phyloP scores from a whole-genome alignment of 257 asterid genomes.

The Lycium ferocissimum region DNA sequence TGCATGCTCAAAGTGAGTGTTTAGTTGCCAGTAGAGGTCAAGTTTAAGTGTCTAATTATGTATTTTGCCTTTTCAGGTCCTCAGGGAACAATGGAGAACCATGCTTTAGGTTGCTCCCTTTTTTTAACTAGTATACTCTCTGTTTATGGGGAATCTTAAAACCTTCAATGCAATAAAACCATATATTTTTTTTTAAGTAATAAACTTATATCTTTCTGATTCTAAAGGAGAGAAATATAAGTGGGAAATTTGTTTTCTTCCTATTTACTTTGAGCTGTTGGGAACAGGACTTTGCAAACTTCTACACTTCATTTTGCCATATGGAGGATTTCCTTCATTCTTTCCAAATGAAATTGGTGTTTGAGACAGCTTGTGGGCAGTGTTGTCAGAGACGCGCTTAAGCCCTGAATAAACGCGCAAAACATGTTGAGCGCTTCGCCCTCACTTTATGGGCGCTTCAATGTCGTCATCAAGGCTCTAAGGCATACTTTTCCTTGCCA shows the following conservation, averaged over 20 bases:
- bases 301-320: constrained; percentile 9
- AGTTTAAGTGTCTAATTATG: no score
- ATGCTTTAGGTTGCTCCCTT: background rate
- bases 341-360: background rate
- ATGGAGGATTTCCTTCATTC: background rate
- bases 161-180: constrained; percentile 4
- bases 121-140: background rate
- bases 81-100: constrained; percentile 19
- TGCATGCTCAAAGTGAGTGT: no score
- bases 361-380: no score
- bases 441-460: no score
- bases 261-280: background rate
- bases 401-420: no score
- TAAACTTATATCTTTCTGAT: background rate
- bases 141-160: background rate
- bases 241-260: constrained; percentile 15
- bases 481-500: no score
- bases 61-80: no score
- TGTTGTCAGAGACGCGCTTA: no score
- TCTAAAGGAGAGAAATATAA: background rate
- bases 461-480: no score
- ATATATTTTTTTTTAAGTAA: background rate
- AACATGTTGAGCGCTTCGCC: no score
- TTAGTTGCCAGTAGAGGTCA: no score
- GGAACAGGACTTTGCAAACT: background rate